These are phyloP conservation scores for Bipolaris cookei DNA, from an alignment of 2,329 filamentous ascomycete species.

Conservation along the genomic window DNA sequence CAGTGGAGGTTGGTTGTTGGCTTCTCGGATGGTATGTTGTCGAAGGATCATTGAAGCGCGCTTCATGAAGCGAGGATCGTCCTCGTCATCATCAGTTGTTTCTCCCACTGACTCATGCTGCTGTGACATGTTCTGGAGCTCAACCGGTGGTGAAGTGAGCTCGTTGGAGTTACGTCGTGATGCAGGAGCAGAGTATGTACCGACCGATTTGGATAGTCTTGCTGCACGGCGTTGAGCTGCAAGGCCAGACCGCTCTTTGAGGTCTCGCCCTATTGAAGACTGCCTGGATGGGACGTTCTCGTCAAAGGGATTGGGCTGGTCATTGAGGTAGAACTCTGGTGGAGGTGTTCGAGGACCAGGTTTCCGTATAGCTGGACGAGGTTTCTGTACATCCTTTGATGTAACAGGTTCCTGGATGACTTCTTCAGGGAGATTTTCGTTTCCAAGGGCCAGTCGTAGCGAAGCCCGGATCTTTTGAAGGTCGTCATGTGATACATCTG, in stretches of 20 bases:
- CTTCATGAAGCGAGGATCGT: slow-evolving; percentile 44
- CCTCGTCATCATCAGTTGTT: slow-evolving; percentile 34
- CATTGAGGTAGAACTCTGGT: slow-evolving; percentile 42
- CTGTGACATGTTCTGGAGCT: slow-evolving; percentile 24
- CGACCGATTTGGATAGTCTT: slow-evolving; percentile 44
- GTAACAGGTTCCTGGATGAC: slow-evolving; percentile 20
- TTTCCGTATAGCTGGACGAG: slow-evolving; percentile 49
- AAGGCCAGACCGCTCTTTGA: slow-evolving; percentile 44
- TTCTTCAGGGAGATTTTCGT: slow-evolving; percentile 32
- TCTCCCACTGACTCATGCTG: slow-evolving; percentile 29
- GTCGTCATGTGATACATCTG: slow-evolving; percentile 46
- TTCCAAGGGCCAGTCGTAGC: slow-evolving; percentile 44
- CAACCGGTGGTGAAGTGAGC: slow-evolving; percentile 29
- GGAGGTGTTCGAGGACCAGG: slow-evolving; percentile 37
- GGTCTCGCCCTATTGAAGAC: slow-evolving; percentile 21
- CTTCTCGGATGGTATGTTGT: slow-evolving; percentile 37
- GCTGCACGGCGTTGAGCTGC: slow-evolving; percentile 45
- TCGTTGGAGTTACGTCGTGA: slow-evolving; percentile 48
- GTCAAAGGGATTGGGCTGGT: slow-evolving; percentile 45
- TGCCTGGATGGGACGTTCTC: slow-evolving; percentile 22
- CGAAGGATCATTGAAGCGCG: slow-evolving; percentile 52
- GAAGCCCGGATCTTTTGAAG: slow-evolving; percentile 42
- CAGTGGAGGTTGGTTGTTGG: slow-evolving; percentile 17
- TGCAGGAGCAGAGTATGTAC: slow-evolving; percentile 44
- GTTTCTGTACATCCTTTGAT: slow-evolving; percentile 39